Conservation (phyloP, 2,329 filamentous ascomycete genomes). For the Alternaria rosae region DNA sequence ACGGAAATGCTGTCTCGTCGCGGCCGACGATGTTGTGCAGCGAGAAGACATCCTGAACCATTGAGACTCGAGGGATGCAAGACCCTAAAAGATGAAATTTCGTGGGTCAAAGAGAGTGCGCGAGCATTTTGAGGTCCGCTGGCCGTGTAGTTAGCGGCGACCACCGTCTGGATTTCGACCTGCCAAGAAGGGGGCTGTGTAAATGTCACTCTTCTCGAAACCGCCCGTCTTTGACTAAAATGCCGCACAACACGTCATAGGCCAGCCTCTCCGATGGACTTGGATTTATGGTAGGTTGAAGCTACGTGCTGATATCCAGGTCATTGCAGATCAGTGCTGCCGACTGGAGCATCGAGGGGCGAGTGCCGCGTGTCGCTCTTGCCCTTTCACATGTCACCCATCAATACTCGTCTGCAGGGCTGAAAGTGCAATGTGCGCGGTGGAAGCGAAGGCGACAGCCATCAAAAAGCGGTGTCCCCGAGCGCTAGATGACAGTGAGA, state of each 20-base stretch:
- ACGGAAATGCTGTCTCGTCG: slow-evolving; percentile 25
- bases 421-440: not conserved
- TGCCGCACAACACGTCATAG: slow-evolving; percentile 20
- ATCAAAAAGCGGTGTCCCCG: not conserved
- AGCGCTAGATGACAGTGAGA: not conserved
- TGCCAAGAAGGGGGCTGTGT: slow-evolving; percentile 30
- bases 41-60: slow-evolving; percentile 32
- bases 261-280: not conserved
- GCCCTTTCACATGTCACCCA: not conserved
- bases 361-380: slow-evolving; percentile 2
- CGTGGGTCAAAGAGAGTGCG: slow-evolving; percentile 2
- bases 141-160: slow-evolving; percentile 19
- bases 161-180: slow-evolving; percentile 8
- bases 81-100: slow-evolving; percentile 3
- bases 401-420: not conserved
- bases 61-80: slow-evolving; percentile 15
- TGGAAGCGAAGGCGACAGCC: not conserved
- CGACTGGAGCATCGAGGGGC: not conserved
- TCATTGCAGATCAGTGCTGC: not conserved
- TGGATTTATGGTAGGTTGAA: slow-evolving; percentile 1
- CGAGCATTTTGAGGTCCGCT: slow-evolving; percentile 25
- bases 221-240: slow-evolving; percentile 9
- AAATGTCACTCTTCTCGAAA: slow-evolving; percentile 6
- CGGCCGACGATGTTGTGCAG: slow-evolving; percentile 25
- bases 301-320: not conserved